These are phyloP conservation scores for barley (Hordeum vulgare) DNA, from an alignment of 176 grass and related monocot genomes.

Conservation along the genomic window DNA sequence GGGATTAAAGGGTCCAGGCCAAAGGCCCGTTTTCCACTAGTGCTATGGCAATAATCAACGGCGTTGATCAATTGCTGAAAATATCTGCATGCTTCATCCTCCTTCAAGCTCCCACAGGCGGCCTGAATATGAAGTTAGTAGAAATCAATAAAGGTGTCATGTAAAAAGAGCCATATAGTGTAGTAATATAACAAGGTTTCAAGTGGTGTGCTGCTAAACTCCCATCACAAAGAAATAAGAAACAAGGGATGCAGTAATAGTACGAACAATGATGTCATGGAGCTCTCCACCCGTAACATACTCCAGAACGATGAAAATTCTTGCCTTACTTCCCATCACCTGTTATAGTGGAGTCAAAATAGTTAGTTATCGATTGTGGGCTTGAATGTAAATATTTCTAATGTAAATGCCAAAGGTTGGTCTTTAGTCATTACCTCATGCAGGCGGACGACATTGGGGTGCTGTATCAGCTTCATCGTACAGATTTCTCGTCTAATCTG, in stretches of 20 bases:
- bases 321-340: slow-evolving; percentile 95
- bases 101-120: slow-evolving; percentile 65
- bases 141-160: neutral
- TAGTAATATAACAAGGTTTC: neutral
- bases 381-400: neutral
- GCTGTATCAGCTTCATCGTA: slow-evolving; percentile 84
- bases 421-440: slow-evolving; percentile 56
- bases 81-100: slow-evolving; percentile 77
- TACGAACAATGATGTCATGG: slow-evolving; percentile 77
- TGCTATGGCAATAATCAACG: slow-evolving; percentile 93
- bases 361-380: neutral
- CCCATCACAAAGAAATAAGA: neutral
- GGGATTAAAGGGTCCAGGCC: too few species aligned
- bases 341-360: slow-evolving; percentile 19
- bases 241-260: neutral
- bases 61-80: slow-evolving; percentile 88
- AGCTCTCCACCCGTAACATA: slow-evolving; percentile 78
- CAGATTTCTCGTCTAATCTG: slow-evolving; percentile 91
- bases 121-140: slow-evolving; percentile 30
- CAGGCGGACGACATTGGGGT: slow-evolving; percentile 85
- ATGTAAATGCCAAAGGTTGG: neutral
- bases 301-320: slow-evolving; percentile 88
- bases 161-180: neutral
- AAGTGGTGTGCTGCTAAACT: neutral
- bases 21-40: too few species aligned